phyloP scores from a whole-genome alignment of 805 yeast species.

The Sugiyamaella qingdaonensis region DNA sequence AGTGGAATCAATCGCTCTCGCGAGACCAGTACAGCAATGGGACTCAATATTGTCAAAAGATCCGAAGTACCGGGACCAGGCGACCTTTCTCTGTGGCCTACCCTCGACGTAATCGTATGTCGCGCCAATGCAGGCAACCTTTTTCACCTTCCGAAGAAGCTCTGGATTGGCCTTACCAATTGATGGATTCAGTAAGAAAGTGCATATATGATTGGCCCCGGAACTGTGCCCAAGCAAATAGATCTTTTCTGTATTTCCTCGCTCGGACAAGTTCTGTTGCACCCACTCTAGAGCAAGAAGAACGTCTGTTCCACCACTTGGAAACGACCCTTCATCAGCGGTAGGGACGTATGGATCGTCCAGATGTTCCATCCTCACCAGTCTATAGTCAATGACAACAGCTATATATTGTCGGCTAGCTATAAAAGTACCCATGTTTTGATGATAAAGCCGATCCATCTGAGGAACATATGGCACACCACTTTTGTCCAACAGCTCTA shows the following conservation, averaged over 20 bases:
- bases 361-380: background rate
- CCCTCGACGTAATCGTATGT: slow-evolving; percentile 2
- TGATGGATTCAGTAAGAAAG: background rate
- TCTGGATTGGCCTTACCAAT: background rate
- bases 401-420: background rate
- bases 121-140: background rate
- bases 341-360: background rate
- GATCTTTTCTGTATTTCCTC: background rate
- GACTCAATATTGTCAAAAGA: background rate
- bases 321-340: background rate
- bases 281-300: background rate
- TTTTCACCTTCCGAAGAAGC: background rate
- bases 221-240: background rate
- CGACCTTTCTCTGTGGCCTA: background rate
- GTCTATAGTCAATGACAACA: background rate
- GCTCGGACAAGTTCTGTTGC: background rate
- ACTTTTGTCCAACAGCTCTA: background rate
- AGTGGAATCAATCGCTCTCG: background rate
- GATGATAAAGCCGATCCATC: background rate
- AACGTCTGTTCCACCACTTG: background rate
- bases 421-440: slow-evolving; percentile 1
- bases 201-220: background rate
- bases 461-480: background rate
- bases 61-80: slow-evolving; percentile 1
- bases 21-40: background rate